Evolutionary conservation across 2,329 filamentous ascomycete species (phyloP).

Genomic region (Chrysoporthe puriensis): DNA sequence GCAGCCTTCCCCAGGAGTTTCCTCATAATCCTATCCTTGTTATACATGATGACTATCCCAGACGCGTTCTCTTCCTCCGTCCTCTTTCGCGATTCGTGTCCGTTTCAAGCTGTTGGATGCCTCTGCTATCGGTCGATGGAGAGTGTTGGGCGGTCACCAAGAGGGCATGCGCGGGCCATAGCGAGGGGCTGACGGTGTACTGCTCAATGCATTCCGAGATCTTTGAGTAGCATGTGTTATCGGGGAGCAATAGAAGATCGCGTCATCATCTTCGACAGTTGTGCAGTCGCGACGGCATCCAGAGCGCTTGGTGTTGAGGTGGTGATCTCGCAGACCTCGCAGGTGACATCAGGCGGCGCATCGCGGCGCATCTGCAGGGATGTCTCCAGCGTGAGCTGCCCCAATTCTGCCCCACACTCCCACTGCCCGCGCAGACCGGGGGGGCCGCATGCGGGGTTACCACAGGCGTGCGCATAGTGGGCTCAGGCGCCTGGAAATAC

Average conservation of each 20-base stretch:
- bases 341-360: no score
- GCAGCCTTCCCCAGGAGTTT: slow-evolving; percentile 61
- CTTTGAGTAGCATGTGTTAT: neutral
- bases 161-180: neutral
- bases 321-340: neutral
- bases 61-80: neutral
- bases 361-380: no score
- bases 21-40: slow-evolving; percentile 61
- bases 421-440: no score
- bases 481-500: no score
- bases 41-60: slow-evolving; percentile 48
- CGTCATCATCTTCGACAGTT: neutral
- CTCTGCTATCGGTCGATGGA: neutral
- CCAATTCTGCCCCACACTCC: no score
- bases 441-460: no score
- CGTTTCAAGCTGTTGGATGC: neutral
- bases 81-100: neutral
- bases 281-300: neutral
- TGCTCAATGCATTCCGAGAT: neutral
- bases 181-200: neutral
- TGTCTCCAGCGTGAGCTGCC: no score
- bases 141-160: neutral
- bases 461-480: no score
- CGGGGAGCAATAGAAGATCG: neutral
- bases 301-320: neutral